Conservation (phyloP, 352 stramenopile species). For the Achlya hypogyna region DNA sequence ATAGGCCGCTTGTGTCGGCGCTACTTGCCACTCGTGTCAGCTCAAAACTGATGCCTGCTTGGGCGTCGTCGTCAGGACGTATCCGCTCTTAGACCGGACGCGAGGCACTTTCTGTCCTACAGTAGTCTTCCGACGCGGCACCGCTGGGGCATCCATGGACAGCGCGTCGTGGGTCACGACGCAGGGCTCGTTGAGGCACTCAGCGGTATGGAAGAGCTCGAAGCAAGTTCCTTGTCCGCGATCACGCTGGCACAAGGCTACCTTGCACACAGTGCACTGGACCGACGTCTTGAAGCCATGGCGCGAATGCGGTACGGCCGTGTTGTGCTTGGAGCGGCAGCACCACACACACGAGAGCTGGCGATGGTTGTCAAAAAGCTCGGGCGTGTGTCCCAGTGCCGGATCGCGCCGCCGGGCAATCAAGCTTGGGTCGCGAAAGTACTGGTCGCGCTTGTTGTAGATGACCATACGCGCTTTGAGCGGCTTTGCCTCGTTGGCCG, state of each 20-base stretch:
- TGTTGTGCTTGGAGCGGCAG: neutral
- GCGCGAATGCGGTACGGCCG: neutral
- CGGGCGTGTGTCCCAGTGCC: neutral
- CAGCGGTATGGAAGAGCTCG: neutral
- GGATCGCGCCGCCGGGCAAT: neutral
- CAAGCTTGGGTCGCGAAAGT: neutral
- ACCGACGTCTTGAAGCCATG: neutral
- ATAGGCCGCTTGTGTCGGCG: too few relatives aligned
- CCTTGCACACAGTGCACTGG: neutral
- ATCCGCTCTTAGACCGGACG: neutral
- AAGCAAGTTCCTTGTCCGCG: neutral
- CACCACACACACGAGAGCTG: slow-evolving; percentile 3
- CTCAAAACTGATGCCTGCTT: neutral
- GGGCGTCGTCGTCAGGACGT: neutral
- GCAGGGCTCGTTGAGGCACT: neutral
- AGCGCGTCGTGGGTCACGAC: neutral
- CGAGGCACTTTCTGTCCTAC: neutral
- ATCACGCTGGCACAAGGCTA: neutral
- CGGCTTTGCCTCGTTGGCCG: neutral
- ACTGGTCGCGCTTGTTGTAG: slow-evolving; percentile 4
- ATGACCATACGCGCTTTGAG: neutral
- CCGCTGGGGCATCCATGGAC: neutral
- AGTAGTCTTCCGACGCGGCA: neutral
- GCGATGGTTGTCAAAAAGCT: neutral
- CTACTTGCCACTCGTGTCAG: neutral